Percentiles rank a stretch among this genome's conserved stretches.
Evolutionary conservation across 2,329 filamentous ascomycete genomes (phyloP).

Genomic region (Verticillium dahliae): DNA sequence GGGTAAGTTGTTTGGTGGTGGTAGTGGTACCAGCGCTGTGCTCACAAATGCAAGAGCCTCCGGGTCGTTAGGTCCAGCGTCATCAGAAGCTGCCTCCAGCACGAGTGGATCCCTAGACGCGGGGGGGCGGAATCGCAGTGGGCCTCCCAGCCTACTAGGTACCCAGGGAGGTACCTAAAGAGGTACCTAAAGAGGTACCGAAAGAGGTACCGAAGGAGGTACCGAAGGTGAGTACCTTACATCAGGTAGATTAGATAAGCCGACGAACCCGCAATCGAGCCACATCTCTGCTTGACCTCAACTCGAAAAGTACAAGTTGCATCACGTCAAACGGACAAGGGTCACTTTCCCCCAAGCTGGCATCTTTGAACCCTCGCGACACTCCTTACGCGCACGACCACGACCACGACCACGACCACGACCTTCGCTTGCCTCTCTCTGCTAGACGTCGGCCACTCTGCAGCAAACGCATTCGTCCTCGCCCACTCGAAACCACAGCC

Average conservation of each 20-base stretch:
- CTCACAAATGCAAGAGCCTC: not conserved
- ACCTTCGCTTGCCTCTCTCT: not conserved
- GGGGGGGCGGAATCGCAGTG: not conserved
- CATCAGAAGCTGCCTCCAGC: not conserved
- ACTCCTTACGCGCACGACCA: not conserved
- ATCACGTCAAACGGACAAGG: not conserved
- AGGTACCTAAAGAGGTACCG: no score
- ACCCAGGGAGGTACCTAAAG: no score
- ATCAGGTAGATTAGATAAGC: not conserved
- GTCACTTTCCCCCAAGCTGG: not conserved
- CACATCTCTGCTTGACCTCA: not conserved
- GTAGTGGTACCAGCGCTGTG: not conserved
- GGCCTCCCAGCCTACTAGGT: no score
- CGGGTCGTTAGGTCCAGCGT: not conserved
- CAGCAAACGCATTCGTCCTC: not conserved
- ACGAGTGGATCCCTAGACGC: not conserved
- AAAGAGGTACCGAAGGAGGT: no score
- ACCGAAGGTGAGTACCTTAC: no score
- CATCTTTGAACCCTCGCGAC: not conserved
- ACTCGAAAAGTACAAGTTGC: not conserved
- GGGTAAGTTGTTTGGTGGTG: no score
- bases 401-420: not conserved
- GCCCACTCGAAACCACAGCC: slow-evolving; percentile 12
- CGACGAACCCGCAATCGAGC: not conserved
- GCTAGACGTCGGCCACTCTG: not conserved